Evolutionary conservation across 2,329 filamentous ascomycete genomes (phyloP), one percentile per base, ranked within the genome.

Genomic region (Cordyceps tenuipes): DNA sequence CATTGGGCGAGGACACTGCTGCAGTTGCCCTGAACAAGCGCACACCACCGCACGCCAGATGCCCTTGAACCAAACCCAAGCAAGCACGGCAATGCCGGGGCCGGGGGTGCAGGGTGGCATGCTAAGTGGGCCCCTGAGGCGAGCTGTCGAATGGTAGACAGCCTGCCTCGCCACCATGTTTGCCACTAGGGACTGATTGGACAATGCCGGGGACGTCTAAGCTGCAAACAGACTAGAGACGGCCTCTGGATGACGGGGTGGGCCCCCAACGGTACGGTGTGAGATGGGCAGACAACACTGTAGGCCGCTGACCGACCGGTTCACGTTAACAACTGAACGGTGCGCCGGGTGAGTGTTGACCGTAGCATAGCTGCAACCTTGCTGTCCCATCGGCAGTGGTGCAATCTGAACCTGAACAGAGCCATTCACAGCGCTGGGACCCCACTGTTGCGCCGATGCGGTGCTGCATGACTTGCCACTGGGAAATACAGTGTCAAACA

Each of bases 131-230:
- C 31, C 46, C 12, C 12, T 9, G 23, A 41, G 34, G 44, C 47
- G 23, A 41, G 34, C 17, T 15, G 47, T 29, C 59, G 59, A 61
- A 61, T 61, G 36, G 51, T 15, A 52, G 41, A 47, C 36, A 26
- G 21, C 31, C n/a, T 17, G 9, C 19, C 41, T 9, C 19, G 15
- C 59, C 59, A 19, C 41, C 13, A 3, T 15, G 41, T 55, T 61
- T 47, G 59, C 59, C 59, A 61, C 59, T 46, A 55, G 6, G 46
- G 9, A 6, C 2, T 21, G 21, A 61, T 61, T 61, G 59, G 59
- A 29, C 47, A 31, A 3, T 23, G 26, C 15, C 3, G 21, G 49
- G 47, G 41, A 2, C 5, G 36, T 36, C 48, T 59, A 59, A 41
- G 10, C 57, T 47, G 57, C 49, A 59, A 59, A 19, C 39, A 53